Base-by-base conservation (phyloP, 2,329 filamentous ascomycete species). In the Aspergillus japonicus region DNA sequence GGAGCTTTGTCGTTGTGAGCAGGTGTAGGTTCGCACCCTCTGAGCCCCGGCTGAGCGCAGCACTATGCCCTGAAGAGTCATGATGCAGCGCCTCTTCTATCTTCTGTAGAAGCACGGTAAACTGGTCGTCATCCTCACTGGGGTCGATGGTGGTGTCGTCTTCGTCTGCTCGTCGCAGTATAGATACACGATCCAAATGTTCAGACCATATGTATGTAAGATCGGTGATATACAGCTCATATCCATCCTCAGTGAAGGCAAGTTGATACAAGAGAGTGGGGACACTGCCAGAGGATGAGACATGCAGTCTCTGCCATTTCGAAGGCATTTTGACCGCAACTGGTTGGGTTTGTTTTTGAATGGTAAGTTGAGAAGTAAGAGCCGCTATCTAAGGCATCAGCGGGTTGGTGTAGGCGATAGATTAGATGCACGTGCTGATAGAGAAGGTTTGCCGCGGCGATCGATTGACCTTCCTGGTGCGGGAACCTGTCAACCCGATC, bases 111-210 rank as follows among this genome's bases (percentile, higher is more conserved):
- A 88, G 75, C 16, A 87, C 81, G 29, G 73, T 68, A 58, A 85
- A 79, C 67, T 88, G 86, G n/a, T 80, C 75, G 6, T 75, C 68
- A 62, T 83, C 83, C 70, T 85, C 82, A 65, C 80, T 82, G 2
- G 86, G 84, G 69, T 88, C 86, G 60, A 88, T 87, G 21, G 81
- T 84, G 16, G 83, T 82, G 48, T 79, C 76, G 54, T 78, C 72
- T 12, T 79, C 69, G 21, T 77, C 72, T 6, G 85, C 84, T 64
- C 80, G 77, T 23, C 73, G 66, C 24, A 83, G 67, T 35, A 88
- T 81, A 12, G 78, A 73, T 44, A 73, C 66, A 47, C 76, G 73
- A 53, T 76, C 74, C 47, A 86, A 66, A 19, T 70, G 73, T 68
- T 86, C 83, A 29, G 76, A 76, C 86, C 86, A 88, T 23, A 88